phyloP scores from a whole-genome alignment of 371 early-diverging fungal genomes.

The Phascolomyces articulosus region DNA sequence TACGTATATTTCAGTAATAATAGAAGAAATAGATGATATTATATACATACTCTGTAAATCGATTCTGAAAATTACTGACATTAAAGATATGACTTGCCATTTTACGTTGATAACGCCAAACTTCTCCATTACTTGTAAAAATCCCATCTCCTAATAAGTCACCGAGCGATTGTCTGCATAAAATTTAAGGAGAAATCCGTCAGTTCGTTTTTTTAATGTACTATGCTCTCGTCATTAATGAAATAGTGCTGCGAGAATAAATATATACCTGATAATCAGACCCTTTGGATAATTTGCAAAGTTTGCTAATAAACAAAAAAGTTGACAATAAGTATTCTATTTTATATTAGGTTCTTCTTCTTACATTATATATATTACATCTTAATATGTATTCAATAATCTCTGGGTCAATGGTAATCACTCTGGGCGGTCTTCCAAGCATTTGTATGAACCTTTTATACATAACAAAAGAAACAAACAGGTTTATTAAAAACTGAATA shows the following conservation, averaged over 20 bases:
- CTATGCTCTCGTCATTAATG: too few species aligned
- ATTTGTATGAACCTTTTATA: constrained; percentile 19
- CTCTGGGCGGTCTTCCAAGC: constrained; percentile 20
- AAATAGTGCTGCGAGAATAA: too few species aligned
- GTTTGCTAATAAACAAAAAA: constrained; percentile 19
- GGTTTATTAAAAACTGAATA: too few species aligned
- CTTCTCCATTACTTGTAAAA: constrained; percentile 64
- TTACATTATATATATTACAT: constrained; percentile 1
- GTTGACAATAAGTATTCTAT: neutral
- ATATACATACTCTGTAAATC: constrained; percentile 37
- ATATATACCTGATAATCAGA: too few species aligned
- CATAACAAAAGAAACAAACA: neutral
- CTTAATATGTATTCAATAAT: constrained; percentile 27
- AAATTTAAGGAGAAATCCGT: too few species aligned
- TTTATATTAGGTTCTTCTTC: too few species aligned
- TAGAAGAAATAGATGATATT: neutral
- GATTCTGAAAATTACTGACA: constrained; percentile 62
- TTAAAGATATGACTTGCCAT: constrained; percentile 63
- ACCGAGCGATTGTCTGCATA: neutral
- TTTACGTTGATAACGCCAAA: constrained; percentile 65
- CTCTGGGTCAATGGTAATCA: constrained; percentile 24
- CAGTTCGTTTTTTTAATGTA: too few species aligned
- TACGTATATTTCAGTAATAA: neutral
- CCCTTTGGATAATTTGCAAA: constrained; percentile 53
- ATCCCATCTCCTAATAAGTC: constrained; percentile 64